phyloP scores from a whole-genome alignment of 1,284 basidiomycete genomes.

The Melanopsichium pennsylvanicum region DNA sequence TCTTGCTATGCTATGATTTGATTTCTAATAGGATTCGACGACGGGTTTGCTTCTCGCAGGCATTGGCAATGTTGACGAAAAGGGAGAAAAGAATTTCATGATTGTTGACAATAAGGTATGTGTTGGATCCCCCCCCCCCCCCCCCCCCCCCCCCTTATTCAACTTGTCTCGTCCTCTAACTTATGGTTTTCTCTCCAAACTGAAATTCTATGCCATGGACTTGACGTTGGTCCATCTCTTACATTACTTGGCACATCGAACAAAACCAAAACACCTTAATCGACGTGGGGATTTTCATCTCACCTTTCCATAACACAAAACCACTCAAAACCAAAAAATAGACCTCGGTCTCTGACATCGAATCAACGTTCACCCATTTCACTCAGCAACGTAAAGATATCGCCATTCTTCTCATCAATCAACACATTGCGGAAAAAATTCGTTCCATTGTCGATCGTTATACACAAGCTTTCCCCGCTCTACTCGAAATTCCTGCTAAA shows the following conservation, averaged over 20 bases:
- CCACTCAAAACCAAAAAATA: no score
- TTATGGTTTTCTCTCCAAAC: no score
- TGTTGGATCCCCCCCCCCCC: neutral
- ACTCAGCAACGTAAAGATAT: conserved; percentile 62
- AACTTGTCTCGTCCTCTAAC: neutral
- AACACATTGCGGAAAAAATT: conserved; percentile 79
- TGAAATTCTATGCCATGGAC: no score
- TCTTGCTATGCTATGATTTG: no score
- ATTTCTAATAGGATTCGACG: conserved; percentile 55
- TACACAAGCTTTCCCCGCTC: conserved; percentile 91
- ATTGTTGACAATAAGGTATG: conserved; percentile 62
- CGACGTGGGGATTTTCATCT: no score
- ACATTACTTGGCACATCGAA: no score
- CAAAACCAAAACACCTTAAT: no score
- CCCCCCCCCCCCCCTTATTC: neutral
- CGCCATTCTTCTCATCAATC: conserved; percentile 64
- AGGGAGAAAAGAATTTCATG: conserved; percentile 63
- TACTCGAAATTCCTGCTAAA: conserved; percentile 96
- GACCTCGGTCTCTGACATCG: conserved; percentile 61
- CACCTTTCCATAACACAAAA: no score
- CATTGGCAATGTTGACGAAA: conserved; percentile 60
- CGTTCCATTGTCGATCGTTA: conserved; percentile 93
- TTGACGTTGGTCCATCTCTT: no score
- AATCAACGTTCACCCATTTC: conserved; percentile 55
- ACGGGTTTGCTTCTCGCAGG: conserved; percentile 65